Evolutionary conservation across 352 stramenopile species (phyloP), one percentile per base, ranked within the genome.

Genomic region (Globisporangium okanoganense): DNA sequence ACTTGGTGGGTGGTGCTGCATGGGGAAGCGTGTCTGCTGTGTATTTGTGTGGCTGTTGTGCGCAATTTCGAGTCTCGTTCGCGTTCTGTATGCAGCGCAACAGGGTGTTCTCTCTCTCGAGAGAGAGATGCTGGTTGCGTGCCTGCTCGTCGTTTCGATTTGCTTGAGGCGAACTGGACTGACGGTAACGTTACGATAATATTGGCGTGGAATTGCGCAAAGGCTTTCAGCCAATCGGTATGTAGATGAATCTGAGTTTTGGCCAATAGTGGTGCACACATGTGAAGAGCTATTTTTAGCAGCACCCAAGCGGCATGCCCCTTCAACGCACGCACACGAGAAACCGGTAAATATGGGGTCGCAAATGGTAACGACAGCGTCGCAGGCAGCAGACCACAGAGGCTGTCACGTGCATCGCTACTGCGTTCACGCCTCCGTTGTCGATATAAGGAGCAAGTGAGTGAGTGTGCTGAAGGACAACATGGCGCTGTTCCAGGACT

Each of bases 401-500:
- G 12, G 44, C 25, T 53, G 25, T 6, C 16, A 20, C 47, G 13
- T 14, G 25, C 20, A 27, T 8, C 25, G 47, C 18, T 36, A 8
- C n/a, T 36, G 47, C 5, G 8, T n/a, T 25, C 14, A 9, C 47
- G 18, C 48, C 3, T 41, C 3, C 33, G 27, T 9, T 55, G 29
- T 5, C 40, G 27, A n/a, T 9, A 0, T 6, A 27, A 8, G 16
- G n/a, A 27, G 41, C 7, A 1, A n/a, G 56, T n/a, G 44, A 5
- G 12, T 31, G 27, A 5, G 41, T 35, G 43, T n/a, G n/a, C n/a
- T n/a, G n/a, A n/a, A n/a, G n/a, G n/a, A n/a, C 27, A 35, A 22
- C 20, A 85, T 87, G 77, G 77, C 79, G 64, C 73, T 84, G 54
- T 89, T 89, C 61, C 74, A 85, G 24, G 70, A 84, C 29, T 89